phyloP scores from a whole-genome alignment of 2,329 filamentous ascomycete species.

The Polytolypa hystricis region DNA sequence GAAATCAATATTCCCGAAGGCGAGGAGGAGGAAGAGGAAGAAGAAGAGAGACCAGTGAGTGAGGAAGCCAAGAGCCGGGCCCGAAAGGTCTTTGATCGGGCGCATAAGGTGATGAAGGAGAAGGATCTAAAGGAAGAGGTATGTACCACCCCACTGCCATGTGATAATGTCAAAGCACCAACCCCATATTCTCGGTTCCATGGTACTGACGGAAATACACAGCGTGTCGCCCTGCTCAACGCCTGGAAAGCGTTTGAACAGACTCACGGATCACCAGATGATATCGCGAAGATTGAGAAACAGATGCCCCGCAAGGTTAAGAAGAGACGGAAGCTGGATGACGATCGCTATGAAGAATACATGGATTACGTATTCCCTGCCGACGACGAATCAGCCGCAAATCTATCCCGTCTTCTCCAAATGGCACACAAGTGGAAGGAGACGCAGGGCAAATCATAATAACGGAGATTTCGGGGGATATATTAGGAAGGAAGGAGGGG shows the following conservation, averaged over 20 bases:
- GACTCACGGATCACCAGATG: slow-evolving; percentile 63
- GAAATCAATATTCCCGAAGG: slow-evolving; percentile 85
- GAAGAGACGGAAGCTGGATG: slow-evolving; percentile 82
- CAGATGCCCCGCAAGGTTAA: slow-evolving; percentile 92
- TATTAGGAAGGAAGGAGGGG: no score
- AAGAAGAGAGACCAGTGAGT: slow-evolving; percentile 53
- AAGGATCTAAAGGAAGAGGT: slow-evolving; percentile 81
- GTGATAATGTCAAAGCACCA: not conserved
- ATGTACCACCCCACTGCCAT: slow-evolving; percentile 15
- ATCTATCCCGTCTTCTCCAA: slow-evolving; percentile 70
- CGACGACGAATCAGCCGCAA: slow-evolving; percentile 77
- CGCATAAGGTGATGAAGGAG: slow-evolving; percentile 77
- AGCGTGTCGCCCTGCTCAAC: slow-evolving; percentile 77
- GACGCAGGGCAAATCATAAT: slow-evolving; percentile 28
- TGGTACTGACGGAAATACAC: slow-evolving; percentile 7
- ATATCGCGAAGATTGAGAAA: slow-evolving; percentile 72
- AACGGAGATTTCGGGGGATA: no score
- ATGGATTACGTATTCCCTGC: slow-evolving; percentile 95
- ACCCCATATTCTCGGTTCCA: not conserved
- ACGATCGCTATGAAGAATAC: slow-evolving; percentile 92
- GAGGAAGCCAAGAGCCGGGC: slow-evolving; percentile 76
- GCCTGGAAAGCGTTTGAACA: slow-evolving; percentile 89
- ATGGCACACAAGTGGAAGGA: slow-evolving; percentile 85
- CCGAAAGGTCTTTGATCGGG: slow-evolving; percentile 72
- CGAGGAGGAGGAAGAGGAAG: slow-evolving; percentile 49